phyloP scores from a whole-genome alignment of 2,329 filamentous ascomycete species.

The Hypoxylon sp. region DNA sequence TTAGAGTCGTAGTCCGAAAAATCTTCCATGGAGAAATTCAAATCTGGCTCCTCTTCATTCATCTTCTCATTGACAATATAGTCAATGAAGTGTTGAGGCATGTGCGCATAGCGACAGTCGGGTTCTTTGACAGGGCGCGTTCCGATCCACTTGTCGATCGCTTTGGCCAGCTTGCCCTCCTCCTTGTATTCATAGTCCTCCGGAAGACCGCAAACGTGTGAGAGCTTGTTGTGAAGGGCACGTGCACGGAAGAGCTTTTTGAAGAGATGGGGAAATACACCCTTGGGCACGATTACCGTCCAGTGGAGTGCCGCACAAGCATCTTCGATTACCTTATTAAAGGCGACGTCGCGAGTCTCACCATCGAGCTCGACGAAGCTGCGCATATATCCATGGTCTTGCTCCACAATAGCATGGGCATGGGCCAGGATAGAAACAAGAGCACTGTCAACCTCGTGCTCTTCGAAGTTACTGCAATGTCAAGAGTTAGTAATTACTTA shows the following conservation, averaged over 20 bases:
- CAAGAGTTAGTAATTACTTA: no score
- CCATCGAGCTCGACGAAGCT: neutral
- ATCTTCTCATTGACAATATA: constrained; percentile 3
- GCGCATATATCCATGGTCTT: neutral
- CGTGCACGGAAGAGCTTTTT: constrained; percentile 20
- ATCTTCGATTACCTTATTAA: constrained; percentile 3
- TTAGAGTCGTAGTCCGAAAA: neutral
- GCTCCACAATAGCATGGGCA: neutral
- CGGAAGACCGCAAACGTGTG: constrained; percentile 2
- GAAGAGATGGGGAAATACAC: constrained; percentile 23
- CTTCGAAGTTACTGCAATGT: neutral
- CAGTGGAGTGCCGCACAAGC: constrained; percentile 9
- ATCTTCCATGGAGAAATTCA: neutral
- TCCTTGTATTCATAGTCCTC: constrained; percentile 5
- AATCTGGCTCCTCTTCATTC: neutral
- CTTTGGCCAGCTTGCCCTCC: constrained; percentile 16
- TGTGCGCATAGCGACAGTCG: neutral
- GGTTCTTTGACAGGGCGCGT: constrained; percentile 4
- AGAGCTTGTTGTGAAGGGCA: constrained; percentile 13
- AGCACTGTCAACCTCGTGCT: constrained; percentile 10
- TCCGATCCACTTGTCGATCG: constrained; percentile 24
- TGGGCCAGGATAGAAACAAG: constrained; percentile 22
- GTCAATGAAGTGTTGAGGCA: neutral
- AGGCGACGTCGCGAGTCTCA: neutral
- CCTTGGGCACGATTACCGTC: constrained; percentile 7